These are phyloP conservation scores for Thermomucor indicae-seudaticae DNA, from an alignment of 371 early-diverging fungal species.

Conservation along the genomic window DNA sequence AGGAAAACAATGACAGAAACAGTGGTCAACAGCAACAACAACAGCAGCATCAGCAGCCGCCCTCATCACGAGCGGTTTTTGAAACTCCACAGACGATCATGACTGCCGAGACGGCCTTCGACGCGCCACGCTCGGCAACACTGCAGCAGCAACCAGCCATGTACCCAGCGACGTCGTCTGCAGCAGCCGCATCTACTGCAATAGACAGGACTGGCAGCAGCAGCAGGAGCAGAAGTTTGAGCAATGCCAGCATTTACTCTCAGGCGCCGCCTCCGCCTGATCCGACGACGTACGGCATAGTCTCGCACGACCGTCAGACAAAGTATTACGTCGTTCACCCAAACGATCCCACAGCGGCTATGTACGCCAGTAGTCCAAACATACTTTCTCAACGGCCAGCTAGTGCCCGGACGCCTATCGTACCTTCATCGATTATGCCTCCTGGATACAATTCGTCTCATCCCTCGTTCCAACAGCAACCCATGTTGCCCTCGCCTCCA, in stretches of 20 bases:
- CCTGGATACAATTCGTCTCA: neutral
- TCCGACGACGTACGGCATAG: too few species aligned
- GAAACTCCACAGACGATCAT: too few species aligned
- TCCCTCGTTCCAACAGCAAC: constrained; percentile 6
- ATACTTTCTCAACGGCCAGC: neutral
- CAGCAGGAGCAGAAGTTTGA: too few species aligned
- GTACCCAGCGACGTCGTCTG: too few species aligned
- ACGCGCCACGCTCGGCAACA: too few species aligned
- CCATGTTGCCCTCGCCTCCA: constrained; percentile 16
- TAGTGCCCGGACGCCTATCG: constrained; percentile 4
- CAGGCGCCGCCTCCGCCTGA: too few species aligned
- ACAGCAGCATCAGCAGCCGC: constrained; percentile 5
- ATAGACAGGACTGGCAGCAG: too few species aligned
- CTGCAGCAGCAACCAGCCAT: too few species aligned
- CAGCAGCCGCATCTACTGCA: too few species aligned
- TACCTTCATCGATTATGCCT: constrained; percentile 6
- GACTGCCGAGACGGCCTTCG: too few species aligned
- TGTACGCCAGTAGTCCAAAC: neutral
- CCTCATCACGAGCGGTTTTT: neutral
- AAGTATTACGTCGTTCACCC: neutral
- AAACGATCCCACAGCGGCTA: constrained; percentile 1
- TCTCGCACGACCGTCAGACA: constrained; percentile 5
- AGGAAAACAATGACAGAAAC: constrained; percentile 1
- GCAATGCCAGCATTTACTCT: neutral
- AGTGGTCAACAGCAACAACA: neutral